Evolutionary conservation across 2,329 filamentous ascomycete species (phyloP), one percentile per base, ranked within the genome.

Genomic region (Colletotrichum sp.): DNA sequence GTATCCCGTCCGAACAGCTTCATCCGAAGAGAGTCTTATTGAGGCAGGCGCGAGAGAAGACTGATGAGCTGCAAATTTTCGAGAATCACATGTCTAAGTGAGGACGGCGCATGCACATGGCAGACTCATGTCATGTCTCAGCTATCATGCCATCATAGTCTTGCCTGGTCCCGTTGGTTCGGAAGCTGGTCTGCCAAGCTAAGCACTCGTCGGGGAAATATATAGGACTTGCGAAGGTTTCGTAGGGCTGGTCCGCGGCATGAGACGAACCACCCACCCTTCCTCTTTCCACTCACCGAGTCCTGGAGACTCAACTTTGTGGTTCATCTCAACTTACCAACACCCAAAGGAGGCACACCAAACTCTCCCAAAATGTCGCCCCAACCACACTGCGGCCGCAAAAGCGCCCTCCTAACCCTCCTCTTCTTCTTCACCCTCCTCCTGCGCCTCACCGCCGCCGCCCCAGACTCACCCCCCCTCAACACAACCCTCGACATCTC

Each of bases 401-500:
- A 69, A 66, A 57, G 69, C 34, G 15, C 28, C 32, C 12, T 71
- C 32, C 32, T 55, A 2, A 39, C 16, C 18, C 28, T 78, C 4
- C 48, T 76, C 28, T 28, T 55, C n/a, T 34, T 68, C 26, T 36
- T 65, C 7, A n/a, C 28, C 8, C 6, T 75, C 61, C 63, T 69
- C 61, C 68, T 32, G 43, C 71, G 76, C 79, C 77, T 61, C 71
- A 34, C 66, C 69, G 28, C 18, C 5, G 65, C 73, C 24, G 34
- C n/a, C 39, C 10, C 28, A n/a, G 43, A 30, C 13, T 13, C 30
- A 78, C 81, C 79, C 80, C 77, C 73, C 69, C 74, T 64, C 24
- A 66, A 68, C 59, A 24, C 30, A 1, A 74, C 60, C 16, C 24
- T 72, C 24, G 39, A 67, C 55, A 57, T 68, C 60, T 21, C 73